Evolutionary conservation across 305 asterid genomes (phyloP), one percentile per base, ranked within the genome.

Genomic region (Solanum chacoense): DNA sequence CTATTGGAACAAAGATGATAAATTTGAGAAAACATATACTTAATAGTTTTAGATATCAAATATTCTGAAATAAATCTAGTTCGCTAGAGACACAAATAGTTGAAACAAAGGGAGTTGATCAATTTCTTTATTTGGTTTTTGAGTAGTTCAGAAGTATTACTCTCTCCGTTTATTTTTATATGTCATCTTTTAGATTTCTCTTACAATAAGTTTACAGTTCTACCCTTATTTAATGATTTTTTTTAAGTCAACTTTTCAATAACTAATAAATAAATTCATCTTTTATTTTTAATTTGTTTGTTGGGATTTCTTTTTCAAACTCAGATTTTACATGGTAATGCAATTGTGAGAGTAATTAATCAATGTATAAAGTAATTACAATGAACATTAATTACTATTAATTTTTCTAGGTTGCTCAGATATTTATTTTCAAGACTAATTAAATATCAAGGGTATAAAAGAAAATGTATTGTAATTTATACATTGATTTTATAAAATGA

Each of bases 201-300:
- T 59, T 20, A 1, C 11, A 20, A 20, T 59, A 59, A 55, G 5
- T 20, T 59, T 59, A 59, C 11, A 59, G n/a, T 59, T 20, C 5
- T 59, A 59, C 0, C 5, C 26, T 20, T 0, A 3, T 20, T 0
- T 20, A 8, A 20, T 20, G 0, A 55, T 20, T 8, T 8, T 8
- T 55, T 7, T 55, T 1, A 55, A 55, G 11, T 59, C 11, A 59
- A 59, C 2, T 59, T 59, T 59, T 59, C 11, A 59, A 59, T 59
- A 59, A 20, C n/a, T 59, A 8, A 59, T 59, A 59, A 59, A 59
- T 59, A 59, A 59, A 59, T 59, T 18, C 69, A 3, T 59, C 5
- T 59, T 59, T 55, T 55, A 55, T 55, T 59, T 59, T 59, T 7
- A 59, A 59, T 59, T 20, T 59, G 69, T 59, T 59, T 59, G 11